phyloP scores from a whole-genome alignment of 108 stramenopile species.

The Mayamaea pseudoterrestris region DNA sequence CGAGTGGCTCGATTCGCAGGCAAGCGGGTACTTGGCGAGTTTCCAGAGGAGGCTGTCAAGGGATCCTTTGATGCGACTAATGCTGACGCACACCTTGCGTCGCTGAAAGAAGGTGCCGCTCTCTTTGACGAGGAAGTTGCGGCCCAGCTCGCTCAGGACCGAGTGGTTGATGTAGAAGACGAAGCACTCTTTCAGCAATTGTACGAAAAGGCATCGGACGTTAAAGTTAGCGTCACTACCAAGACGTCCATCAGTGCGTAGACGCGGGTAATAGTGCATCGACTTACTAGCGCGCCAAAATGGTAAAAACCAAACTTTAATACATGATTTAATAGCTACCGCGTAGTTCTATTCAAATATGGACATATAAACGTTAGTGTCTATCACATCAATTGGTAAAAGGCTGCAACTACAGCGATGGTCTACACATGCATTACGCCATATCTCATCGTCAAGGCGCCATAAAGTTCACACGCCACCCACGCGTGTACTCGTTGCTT shows the following conservation, averaged over 20 bases:
- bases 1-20: conserved; percentile 45
- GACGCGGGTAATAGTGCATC: not conserved
- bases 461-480: too few species aligned
- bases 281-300: not conserved
- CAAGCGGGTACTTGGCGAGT: conserved; percentile 43
- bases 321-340: too few species aligned
- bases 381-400: too few species aligned
- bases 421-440: too few species aligned
- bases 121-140: conserved; percentile 41
- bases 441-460: too few species aligned
- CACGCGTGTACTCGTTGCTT: too few species aligned
- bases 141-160: conserved; percentile 20
- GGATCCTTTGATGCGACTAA: conserved; percentile 44
- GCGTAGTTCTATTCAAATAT: too few species aligned
- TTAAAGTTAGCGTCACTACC: not conserved
- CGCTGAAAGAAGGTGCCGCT: conserved; percentile 20
- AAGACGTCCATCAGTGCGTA: not conserved
- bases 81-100: not conserved
- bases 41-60: conserved; percentile 63
- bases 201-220: conserved; percentile 2
- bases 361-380: too few species aligned
- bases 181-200: conserved; percentile 16
- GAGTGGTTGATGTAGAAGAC: conserved; percentile 17
- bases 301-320: too few species aligned
- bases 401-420: too few species aligned